Evolutionary conservation across 805 yeast species (phyloP), one percentile per base, ranked within the genome.

Genomic region (Ogataea methanolica): DNA sequence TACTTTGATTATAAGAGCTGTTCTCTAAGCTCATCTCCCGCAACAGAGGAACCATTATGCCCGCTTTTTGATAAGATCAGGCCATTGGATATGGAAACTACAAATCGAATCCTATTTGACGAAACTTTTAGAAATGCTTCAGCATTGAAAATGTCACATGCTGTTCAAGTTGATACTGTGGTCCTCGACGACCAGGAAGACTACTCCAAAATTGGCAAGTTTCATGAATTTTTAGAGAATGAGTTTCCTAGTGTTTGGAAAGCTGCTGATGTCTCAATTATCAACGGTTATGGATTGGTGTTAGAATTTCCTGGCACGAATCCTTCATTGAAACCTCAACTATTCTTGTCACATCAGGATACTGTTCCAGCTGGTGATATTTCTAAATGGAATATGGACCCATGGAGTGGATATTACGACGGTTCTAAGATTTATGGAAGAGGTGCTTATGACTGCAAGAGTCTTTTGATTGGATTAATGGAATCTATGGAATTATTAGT

Each of bases 291-390:
- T 49, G 88, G 85, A 0, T 67, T 86, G 46, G 68, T 86, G 1
- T 77, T 70, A 63, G 79, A 85, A 6, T 78, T 86, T 80, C 61
- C 75, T 52, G 92, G 94, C 5, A 61, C 78, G 5, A 57, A 75
- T 36, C 46, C 59, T n/a, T 47, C 55, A 9, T 67, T 81, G 50
- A 81, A 82, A 61, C 94, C 95, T 6, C 53, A 80, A 15, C 59
- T 86, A 61, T 69, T 84, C 47, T 79, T 83, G 61, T 89, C 88
- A 0, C 94, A 86, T 61, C 85, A 80, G 61, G 94, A 86, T 57
- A 87, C 82, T 5, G 92, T 85, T 8, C 92, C 94, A 0, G 85
- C 85, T n/a, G 85, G 81, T 53, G 62, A 65, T 12, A 75, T 73
- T 21, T 80, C 89, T 0, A 70, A 76, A 47, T 86, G 94, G 94